These are phyloP conservation scores for Aspergillus saccharolyticus DNA, from an alignment of 495 filamentous ascomycete species.

Conservation along the genomic window DNA sequence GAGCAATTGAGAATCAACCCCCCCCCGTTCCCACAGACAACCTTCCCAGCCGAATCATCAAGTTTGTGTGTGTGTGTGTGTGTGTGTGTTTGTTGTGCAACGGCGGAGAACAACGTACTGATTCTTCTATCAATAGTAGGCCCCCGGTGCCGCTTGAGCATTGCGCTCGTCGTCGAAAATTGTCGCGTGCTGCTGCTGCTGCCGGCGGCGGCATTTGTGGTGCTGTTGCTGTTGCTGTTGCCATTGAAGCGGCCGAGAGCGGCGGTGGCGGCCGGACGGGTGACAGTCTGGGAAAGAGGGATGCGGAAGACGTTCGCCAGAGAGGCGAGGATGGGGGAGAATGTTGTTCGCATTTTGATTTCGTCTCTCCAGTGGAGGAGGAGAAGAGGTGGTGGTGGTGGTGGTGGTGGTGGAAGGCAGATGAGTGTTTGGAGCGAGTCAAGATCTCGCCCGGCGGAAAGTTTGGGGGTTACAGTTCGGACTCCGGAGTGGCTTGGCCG, in stretches of 20 bases:
- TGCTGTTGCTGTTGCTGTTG: conserved; percentile 23
- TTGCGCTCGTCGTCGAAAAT: conserved; percentile 42
- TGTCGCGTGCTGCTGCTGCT: background rate
- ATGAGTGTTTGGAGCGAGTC: background rate
- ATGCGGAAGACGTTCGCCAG: conserved; percentile 45
- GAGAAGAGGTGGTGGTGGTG: conserved; percentile 15
- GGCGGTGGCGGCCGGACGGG: conserved; percentile 25
- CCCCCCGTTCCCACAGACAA: too few species aligned
- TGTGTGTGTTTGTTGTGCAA: background rate
- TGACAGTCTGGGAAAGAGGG: conserved; percentile 30
- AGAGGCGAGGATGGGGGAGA: conserved; percentile 41
- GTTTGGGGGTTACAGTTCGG: conserved; percentile 7
- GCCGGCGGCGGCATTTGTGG: background rate
- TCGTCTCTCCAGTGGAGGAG: too few species aligned
- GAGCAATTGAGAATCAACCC: too few species aligned
- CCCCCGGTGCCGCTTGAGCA: conserved; percentile 30
- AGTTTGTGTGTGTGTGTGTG: background rate
- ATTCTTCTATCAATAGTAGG: conserved; percentile 36
- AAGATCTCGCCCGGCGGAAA: conserved; percentile 25
- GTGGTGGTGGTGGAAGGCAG: conserved; percentile 11
- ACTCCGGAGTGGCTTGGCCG: too few species aligned
- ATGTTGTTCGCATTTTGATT: conserved; percentile 33
- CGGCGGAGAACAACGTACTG: conserved; percentile 34
- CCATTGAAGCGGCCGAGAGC: conserved; percentile 10
- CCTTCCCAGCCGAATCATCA: too few species aligned